A percentile compares a stretch with the other conserved stretches of the same genome.
Evolutionary conservation across 2,329 filamentous ascomycete species (phyloP).

Genomic region (Sporothrix sp.): DNA sequence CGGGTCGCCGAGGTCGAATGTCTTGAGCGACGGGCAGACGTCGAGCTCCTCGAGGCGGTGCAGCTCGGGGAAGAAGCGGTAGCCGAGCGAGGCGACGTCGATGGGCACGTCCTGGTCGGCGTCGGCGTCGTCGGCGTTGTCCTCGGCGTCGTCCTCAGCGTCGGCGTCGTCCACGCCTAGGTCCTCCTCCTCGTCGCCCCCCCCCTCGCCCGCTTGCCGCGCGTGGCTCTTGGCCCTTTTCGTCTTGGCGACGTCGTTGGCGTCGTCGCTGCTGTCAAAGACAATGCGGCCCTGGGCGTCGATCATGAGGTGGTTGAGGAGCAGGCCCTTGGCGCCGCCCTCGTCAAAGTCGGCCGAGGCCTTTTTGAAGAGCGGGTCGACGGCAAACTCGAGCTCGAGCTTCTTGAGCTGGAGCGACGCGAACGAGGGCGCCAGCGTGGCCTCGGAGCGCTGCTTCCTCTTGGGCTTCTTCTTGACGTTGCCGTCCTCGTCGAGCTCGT

Average conservation of each 20-base stretch:
- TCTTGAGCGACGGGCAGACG: conserved; percentile 89
- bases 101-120: conserved; percentile 58
- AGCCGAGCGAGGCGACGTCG: conserved; percentile 63
- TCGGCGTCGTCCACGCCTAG: conserved; percentile 37
- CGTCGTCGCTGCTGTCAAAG: conserved; percentile 94
- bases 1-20: conserved; percentile 80
- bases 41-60: conserved; percentile 71
- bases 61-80: conserved; percentile 79
- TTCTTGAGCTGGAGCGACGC: conserved; percentile 87
- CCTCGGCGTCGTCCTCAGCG: not conserved
- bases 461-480: conserved; percentile 51
- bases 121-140: not conserved
- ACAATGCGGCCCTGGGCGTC: conserved; percentile 87
- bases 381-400: conserved; percentile 91
- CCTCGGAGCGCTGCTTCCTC: conserved; percentile 76
- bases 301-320: conserved; percentile 95
- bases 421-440: conserved; percentile 86
- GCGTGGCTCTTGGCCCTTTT: conserved; percentile 22
- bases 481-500: conserved; percentile 42
- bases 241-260: conserved; percentile 40
- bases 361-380: conserved; percentile 98
- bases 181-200: conserved; percentile 26
- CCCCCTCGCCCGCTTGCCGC: conserved; percentile 31
- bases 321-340: conserved; percentile 86
- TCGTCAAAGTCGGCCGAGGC: conserved; percentile 97